phyloP scores from a whole-genome alignment of 1,284 basidiomycete genomes.

The Fomitopsis schrenkii region DNA sequence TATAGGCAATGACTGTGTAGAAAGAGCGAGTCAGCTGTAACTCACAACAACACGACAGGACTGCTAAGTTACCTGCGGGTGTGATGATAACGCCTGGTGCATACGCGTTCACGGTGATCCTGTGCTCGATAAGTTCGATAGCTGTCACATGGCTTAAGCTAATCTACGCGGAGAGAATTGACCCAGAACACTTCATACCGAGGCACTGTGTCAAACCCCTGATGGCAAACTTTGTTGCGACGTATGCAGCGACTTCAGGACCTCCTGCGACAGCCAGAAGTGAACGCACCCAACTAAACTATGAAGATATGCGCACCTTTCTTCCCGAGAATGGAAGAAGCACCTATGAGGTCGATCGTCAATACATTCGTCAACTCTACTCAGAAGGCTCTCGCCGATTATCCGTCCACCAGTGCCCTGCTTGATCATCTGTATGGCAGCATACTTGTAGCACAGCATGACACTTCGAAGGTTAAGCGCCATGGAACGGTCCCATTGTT shows the following conservation, averaged over 20 bases:
- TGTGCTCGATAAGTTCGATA: not conserved
- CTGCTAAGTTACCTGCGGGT: not conserved
- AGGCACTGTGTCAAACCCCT: not conserved
- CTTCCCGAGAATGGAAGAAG: not conserved
- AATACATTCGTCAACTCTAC: not conserved
- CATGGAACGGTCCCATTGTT: conserved; percentile 19
- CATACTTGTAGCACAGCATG: conserved; percentile 31
- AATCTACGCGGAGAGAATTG: not conserved
- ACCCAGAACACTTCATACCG: not conserved
- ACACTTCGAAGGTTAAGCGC: conserved; percentile 28
- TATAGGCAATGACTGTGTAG: not conserved
- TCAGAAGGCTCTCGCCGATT: conserved; percentile 12
- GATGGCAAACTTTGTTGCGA: not conserved
- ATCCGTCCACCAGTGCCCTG: conserved; percentile 32
- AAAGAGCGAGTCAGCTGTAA: not conserved
- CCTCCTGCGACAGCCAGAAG: not conserved
- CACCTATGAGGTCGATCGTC: not conserved
- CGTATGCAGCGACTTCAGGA: not conserved
- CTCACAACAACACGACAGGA: not conserved
- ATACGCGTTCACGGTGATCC: not conserved
- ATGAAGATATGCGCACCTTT: not conserved
- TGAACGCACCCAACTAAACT: too few species aligned
- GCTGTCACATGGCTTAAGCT: not conserved
- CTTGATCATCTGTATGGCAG: conserved; percentile 28
- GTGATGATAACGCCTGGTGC: not conserved